phyloP scores from a whole-genome alignment of 331 rosid species.

The Saraca asoca region DNA sequence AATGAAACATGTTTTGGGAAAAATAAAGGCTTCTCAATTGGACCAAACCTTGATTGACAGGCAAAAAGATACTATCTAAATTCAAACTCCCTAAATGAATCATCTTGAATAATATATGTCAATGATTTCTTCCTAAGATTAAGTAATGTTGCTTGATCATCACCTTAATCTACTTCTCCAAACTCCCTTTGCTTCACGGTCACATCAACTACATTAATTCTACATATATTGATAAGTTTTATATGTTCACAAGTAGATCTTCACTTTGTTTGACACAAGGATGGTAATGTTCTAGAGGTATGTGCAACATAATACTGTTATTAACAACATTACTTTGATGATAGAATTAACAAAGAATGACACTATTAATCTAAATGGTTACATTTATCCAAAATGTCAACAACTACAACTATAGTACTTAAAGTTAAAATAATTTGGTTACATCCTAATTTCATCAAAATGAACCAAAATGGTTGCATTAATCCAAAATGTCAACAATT shows the following conservation, averaged over 20 bases:
- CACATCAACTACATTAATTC: conserved; percentile 57
- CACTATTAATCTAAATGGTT: too few species aligned
- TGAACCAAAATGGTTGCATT: too few species aligned
- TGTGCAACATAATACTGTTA: conserved; percentile 24
- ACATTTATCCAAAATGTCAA: too few species aligned
- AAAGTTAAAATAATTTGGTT: too few species aligned
- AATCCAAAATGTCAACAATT: too few species aligned
- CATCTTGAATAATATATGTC: conserved; percentile 92
- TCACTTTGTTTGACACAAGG: neutral
- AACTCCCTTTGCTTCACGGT: conserved; percentile 80
- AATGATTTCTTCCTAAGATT: conserved; percentile 77
- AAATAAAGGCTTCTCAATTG: conserved; percentile 27
- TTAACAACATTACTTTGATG: conserved; percentile 27
- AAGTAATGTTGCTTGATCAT: conserved; percentile 84
- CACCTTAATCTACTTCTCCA: conserved; percentile 84
- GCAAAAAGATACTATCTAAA: conserved; percentile 94
- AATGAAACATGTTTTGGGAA: conserved; percentile 12
- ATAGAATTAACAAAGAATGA: conserved; percentile 29
- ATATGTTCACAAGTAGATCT: neutral
- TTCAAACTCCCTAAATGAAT: conserved; percentile 94
- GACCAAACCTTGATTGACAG: conserved; percentile 82
- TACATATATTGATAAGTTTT: conserved; percentile 6
- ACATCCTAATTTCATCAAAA: too few species aligned
- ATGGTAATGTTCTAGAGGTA: conserved; percentile 17
- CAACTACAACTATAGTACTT: too few species aligned